These are phyloP conservation scores for Beta lomatogona DNA, from an alignment of 179 eudicot genomes.

Conservation along the genomic window DNA sequence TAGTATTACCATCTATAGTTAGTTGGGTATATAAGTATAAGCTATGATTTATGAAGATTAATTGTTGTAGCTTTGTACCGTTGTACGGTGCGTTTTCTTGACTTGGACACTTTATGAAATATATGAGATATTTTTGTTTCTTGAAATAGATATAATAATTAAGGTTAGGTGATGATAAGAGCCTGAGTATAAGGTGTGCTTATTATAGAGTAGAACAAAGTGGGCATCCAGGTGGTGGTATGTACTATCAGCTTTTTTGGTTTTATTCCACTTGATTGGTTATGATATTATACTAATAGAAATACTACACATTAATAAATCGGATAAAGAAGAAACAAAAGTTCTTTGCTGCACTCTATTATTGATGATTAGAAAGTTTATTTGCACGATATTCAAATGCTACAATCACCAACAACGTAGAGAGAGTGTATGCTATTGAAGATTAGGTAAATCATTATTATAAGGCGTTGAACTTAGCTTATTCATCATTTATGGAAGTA, in stretches of 20 bases:
- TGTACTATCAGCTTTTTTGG: constrained; percentile 8
- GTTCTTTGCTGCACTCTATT: constrained; percentile 1
- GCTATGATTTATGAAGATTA: no score
- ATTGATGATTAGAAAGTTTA: constrained; percentile 13
- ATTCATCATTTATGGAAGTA: neutral
- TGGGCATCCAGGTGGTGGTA: constrained; percentile 4
- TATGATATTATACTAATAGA: neutral
- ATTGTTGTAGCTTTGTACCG: no score
- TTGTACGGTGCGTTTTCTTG: no score
- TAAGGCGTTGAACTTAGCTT: neutral
- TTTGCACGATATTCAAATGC: constrained; percentile 5
- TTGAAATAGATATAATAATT: no score
- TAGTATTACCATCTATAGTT: no score
- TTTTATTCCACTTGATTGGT: constrained; percentile 11
- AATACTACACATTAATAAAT: neutral
- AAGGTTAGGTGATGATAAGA: no score
- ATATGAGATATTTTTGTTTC: no score
- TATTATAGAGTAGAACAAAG: no score
- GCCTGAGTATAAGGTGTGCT: no score
- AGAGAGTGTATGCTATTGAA: neutral
- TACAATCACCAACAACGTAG: neutral
- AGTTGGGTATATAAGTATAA: no score
- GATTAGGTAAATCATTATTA: neutral
- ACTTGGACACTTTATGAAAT: no score
- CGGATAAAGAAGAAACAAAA: constrained; percentile 11